Evolutionary conservation across 2,329 filamentous ascomycete species (phyloP), one percentile per base, ranked within the genome.

Genomic region (Aspergillus pseudoglaucus): DNA sequence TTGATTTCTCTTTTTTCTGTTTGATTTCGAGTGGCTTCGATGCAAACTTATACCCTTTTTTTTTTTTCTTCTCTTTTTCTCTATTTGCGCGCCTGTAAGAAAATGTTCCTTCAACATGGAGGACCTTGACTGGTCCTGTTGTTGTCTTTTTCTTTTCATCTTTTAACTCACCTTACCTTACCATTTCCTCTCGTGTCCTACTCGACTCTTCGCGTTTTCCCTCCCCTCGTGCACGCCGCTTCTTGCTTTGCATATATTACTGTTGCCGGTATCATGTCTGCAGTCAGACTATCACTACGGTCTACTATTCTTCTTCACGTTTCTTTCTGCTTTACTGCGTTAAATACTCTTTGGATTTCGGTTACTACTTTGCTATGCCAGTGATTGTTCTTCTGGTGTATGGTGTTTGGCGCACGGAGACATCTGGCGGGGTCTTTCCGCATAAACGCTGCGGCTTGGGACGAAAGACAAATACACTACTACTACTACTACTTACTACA

Each of bases 41-140:
- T 62, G 49, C 53, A 54, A 55, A 56, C 49, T 53, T 61, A 59
- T 60, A 59, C 53, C 53, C 57, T 54, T 54, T 53, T 27, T 53
- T 47, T 37, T 37, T 37, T 6, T 47, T 57, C 52, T 53, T n/a
- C 33, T 35, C 15, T 17, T 53, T 18, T 53, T 47, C 25, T 30
- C 25, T 30, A 49, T 58, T 52, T 53, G 51, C 47, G 49, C 53
- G 47, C 50, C 46, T 57, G 54, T 53, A 55, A 58, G 52, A 56
- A 20, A 51, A 42, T 53, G 51, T 47, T 52, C 4, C 48, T 49
- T 51, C 54, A 46, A 51, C 47, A 48, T 30, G 52, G 40, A 45
- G 39, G 47, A 48, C 44, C 41, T 41, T 41, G 42, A 42, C 42
- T 41, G 32, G 44, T 50, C 33, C 51, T 43, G 49, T 25, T 46